Base-by-base conservation (phyloP, 768 basidiomycete genomes). In the Xerocomus potaroensis region DNA sequence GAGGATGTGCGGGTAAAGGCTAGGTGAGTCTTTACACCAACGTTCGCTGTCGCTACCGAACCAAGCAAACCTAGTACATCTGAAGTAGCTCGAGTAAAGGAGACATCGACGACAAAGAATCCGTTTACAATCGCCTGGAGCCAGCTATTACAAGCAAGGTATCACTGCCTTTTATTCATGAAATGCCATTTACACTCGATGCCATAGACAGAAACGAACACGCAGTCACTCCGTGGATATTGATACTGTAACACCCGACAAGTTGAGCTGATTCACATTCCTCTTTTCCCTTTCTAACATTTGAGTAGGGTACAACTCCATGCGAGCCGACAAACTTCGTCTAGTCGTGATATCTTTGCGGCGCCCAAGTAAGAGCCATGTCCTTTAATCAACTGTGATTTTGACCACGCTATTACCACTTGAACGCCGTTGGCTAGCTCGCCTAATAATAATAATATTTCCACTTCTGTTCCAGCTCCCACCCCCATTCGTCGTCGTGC, bases 121-220 rank as follows among this genome's bases (percentile, higher is more conserved):
- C 58, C 57, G 15, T 59, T 59, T 18, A 43, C 40, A 3, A n/a
- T 53, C 32, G 54, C 55, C 29, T 64, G 62, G 61, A 46, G 51
- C 44, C 48, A 32, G 23, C 33, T 63, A 16, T 15, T 56, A 14
- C 40, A 50, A 14, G 52, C 57, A 29, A 51, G 54, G 59, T 57
- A 48, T 41, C 3, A 9, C 12, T 2, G 16, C 15, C 23, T 11
- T 19, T 41, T 32, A 2, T 47, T 24, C 18, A 7, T 34, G 26
- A 27, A 16, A 8, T 18, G 14, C 30, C 24, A 36, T 18, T 56
- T 42, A 61, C 12, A 10, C 5, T 2, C n/a, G n/a, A 27, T 23
- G 3, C 2, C 8, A 32, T 41, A 66, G 58, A 30, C 49, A 45
- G 19, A 67, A 67, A 48, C 56, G 65, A 43, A 34, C 45, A n/a